Evolutionary conservation across 2,329 filamentous ascomycete species (phyloP).

Genomic region (Aspergillus chevalieri): DNA sequence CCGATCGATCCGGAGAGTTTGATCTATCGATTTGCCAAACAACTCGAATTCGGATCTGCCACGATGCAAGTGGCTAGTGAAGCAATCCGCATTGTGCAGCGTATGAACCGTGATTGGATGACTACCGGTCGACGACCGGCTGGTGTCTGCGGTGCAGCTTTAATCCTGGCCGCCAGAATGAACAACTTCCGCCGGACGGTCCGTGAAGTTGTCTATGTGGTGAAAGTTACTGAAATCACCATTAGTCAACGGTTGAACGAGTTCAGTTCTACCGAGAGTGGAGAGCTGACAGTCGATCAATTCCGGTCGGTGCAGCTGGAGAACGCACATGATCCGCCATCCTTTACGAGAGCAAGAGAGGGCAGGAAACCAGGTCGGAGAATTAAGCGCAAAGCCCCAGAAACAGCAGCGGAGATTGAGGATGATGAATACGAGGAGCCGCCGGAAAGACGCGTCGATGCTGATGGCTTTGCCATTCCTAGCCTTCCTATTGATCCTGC

Average conservation of each 20-base stretch:
- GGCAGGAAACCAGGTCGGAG: constrained; percentile 49
- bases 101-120: constrained; percentile 98
- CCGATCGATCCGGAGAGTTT: constrained; percentile 82
- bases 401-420: constrained; percentile 40
- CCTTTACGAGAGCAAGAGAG: constrained; percentile 57
- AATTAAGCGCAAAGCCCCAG: constrained; percentile 25
- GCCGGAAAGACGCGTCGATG: constrained; percentile 47
- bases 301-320: constrained; percentile 58
- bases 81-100: constrained; percentile 76
- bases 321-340: constrained; percentile 72
- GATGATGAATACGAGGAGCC: constrained; percentile 37
- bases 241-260: constrained; percentile 87
- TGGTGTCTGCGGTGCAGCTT: constrained; percentile 86
- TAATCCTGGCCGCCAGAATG: constrained; percentile 93
- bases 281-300: constrained; percentile 78
- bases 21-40: constrained; percentile 83
- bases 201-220: constrained; percentile 93
- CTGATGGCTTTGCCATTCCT: constrained; percentile 64
- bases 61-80: constrained; percentile 82
- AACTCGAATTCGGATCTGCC: constrained; percentile 80
- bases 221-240: constrained; percentile 91
- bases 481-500: constrained; percentile 42
- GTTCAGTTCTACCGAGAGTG: constrained; percentile 80
- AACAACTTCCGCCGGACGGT: constrained; percentile 94
- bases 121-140: constrained; percentile 87